Evolutionary conservation across 106 monocot species (phyloP).

Genomic region (Allium fistulosum): DNA sequence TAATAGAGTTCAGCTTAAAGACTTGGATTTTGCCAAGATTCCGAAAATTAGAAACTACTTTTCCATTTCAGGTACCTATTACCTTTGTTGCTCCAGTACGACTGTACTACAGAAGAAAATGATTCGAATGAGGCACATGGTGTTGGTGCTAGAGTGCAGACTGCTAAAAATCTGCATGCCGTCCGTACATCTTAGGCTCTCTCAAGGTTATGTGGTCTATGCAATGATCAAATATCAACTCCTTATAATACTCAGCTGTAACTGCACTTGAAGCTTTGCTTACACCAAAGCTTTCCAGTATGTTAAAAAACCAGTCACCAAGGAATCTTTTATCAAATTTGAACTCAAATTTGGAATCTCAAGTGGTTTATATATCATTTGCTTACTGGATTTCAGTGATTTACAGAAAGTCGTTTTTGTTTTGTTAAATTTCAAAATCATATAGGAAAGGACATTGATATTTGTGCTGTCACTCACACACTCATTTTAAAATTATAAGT

Average conservation of each 20-base stretch:
- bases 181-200: slow-evolving; percentile 67
- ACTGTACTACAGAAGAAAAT: slow-evolving; percentile 86
- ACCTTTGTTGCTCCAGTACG: slow-evolving; percentile 88
- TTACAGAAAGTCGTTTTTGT: neutral
- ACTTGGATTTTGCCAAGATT: too few relatives aligned
- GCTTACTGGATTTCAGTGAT: neutral
- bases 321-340: slow-evolving; percentile 77
- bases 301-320: slow-evolving; percentile 56
- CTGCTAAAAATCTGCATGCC: slow-evolving; percentile 91
- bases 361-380: slow-evolving; percentile 48
- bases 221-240: slow-evolving; percentile 42
- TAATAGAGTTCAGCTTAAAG: too few relatives aligned
- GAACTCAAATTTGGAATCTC: slow-evolving; percentile 93
- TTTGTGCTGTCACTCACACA: neutral
- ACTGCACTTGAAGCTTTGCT: slow-evolving; percentile 73
- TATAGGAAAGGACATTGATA: too few relatives aligned
- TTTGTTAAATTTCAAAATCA: too few relatives aligned
- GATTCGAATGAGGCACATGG: slow-evolving; percentile 65
- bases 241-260: slow-evolving; percentile 70
- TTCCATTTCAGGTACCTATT: slow-evolving; percentile 72
- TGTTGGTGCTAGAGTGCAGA: slow-evolving; percentile 95
- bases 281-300: slow-evolving; percentile 89
- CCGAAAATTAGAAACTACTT: too few relatives aligned
- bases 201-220: slow-evolving; percentile 70
- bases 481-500: neutral